Conservation (phyloP, 164 flowering plant species). For the Euptelea pleiosperma region DNA sequence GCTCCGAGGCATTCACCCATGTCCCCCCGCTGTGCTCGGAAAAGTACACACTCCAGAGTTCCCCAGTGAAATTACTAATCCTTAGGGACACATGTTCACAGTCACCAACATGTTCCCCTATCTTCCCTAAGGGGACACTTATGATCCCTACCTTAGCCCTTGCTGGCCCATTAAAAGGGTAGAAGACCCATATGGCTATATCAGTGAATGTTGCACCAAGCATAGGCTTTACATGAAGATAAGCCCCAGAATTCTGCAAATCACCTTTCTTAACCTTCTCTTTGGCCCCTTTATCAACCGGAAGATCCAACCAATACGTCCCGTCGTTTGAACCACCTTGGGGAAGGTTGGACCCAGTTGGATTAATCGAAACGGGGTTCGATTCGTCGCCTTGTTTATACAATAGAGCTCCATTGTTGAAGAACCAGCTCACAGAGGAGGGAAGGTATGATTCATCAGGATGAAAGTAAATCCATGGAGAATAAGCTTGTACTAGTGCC, state of each 20-base stretch:
- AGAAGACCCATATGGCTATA: conserved; percentile 68
- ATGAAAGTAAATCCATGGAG: conserved; percentile 72
- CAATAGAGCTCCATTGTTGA: conserved; percentile 61
- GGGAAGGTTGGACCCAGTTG: conserved; percentile 75
- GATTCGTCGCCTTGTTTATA: conserved; percentile 49
- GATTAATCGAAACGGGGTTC: conserved; percentile 41
- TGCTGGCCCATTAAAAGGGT: conserved; percentile 70
- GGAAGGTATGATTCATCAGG: conserved; percentile 71
- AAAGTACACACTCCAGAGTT: conserved; percentile 37
- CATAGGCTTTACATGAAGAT: conserved; percentile 73
- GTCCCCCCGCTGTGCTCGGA: conserved; percentile 41
- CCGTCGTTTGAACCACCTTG: conserved; percentile 73
- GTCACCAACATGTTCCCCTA: conserved; percentile 62
- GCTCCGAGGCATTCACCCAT: conserved; percentile 37
- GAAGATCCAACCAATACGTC: conserved; percentile 80
- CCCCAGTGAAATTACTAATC: conserved; percentile 54
- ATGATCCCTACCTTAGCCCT: conserved; percentile 35
- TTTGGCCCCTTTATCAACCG: conserved; percentile 32
- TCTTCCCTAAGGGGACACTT: conserved; percentile 35
- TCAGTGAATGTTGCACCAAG: conserved; percentile 71
- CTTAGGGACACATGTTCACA: conserved; percentile 62
- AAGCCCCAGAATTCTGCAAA: conserved; percentile 38
- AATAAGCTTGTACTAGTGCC: conserved; percentile 45
- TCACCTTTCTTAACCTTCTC: conserved; percentile 66
- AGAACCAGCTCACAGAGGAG: conserved; percentile 75